Evolutionary conservation across 148 eudicot genomes (phyloP).

Genomic region (Cornus controversa): DNA sequence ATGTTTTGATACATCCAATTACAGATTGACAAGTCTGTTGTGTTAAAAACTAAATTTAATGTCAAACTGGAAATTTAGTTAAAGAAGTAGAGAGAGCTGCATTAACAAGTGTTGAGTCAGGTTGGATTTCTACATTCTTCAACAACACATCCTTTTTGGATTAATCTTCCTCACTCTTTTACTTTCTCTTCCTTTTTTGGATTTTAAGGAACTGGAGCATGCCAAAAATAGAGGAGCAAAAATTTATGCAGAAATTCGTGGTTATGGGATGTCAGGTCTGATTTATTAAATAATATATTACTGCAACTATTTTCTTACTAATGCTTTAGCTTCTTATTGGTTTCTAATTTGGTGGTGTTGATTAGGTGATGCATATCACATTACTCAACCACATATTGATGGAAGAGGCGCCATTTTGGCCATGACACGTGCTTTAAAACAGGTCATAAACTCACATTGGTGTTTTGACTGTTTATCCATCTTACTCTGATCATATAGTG

Average conservation of each 20-base stretch:
- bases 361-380: conserved; percentile 91
- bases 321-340: background rate
- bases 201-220: conserved; percentile 76
- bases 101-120: background rate
- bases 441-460: conserved; percentile 40
- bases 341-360: conserved; percentile 10
- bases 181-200: conserved; percentile 16
- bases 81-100: background rate
- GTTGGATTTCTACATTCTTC: background rate
- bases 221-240: conserved; percentile 87
- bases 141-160: background rate
- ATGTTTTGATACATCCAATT: background rate
- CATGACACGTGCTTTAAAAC: conserved; percentile 83
- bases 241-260: conserved; percentile 83
- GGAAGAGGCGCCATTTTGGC: conserved; percentile 97
- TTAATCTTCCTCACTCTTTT: background rate
- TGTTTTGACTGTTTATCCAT: background rate
- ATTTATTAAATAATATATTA: conserved; percentile 4
- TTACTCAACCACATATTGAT: conserved; percentile 87
- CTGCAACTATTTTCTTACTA: conserved; percentile 4
- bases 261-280: conserved; percentile 96
- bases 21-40: background rate
- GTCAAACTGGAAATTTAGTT: background rate
- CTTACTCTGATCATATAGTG: background rate
- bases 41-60: background rate